Evolutionary conservation across 768 basidiomycete genomes (phyloP).

Genomic region (Rubroboletus satanas): DNA sequence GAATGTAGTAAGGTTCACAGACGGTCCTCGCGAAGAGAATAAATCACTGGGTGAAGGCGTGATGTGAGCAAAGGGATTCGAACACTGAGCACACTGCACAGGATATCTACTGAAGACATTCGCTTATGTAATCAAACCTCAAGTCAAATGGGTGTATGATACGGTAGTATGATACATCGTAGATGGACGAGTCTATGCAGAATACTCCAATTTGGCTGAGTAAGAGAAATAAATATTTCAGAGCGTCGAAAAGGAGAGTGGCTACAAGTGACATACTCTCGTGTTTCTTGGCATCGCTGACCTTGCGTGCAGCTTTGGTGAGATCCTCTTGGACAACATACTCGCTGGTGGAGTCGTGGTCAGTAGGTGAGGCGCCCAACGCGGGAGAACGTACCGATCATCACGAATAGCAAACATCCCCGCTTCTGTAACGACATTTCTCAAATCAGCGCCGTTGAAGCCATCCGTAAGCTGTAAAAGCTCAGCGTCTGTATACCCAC

Average conservation of each 20-base stretch:
- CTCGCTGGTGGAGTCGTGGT: slow-evolving; percentile 47
- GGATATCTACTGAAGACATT: neutral
- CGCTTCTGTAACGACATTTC: slow-evolving; percentile 92
- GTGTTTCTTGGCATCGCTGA: slow-evolving; percentile 96
- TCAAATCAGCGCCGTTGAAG: slow-evolving; percentile 95
- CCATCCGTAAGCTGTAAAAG: slow-evolving; percentile 68
- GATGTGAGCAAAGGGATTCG: neutral
- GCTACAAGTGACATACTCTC: slow-evolving; percentile 62
- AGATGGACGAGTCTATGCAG: slow-evolving; percentile 29
- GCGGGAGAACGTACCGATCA: slow-evolving; percentile 58
- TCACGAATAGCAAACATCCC: slow-evolving; percentile 99
- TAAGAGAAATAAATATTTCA: neutral
- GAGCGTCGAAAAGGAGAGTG: neutral
- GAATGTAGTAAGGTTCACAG: neutral
- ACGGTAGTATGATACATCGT: slow-evolving; percentile 27
- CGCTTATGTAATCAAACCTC: slow-evolving; percentile 13
- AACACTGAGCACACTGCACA: too few species aligned
- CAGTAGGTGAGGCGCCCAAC: neutral
- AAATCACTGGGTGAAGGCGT: neutral
- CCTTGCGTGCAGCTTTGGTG: slow-evolving; percentile 93
- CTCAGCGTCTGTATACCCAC: neutral
- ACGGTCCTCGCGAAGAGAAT: neutral
- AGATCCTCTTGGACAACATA: slow-evolving; percentile 93
- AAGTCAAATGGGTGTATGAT: neutral
- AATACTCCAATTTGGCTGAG: slow-evolving; percentile 43